Evolutionary conservation across 208 protist species (phyloP).

Genomic region (Leishmania arabica): DNA sequence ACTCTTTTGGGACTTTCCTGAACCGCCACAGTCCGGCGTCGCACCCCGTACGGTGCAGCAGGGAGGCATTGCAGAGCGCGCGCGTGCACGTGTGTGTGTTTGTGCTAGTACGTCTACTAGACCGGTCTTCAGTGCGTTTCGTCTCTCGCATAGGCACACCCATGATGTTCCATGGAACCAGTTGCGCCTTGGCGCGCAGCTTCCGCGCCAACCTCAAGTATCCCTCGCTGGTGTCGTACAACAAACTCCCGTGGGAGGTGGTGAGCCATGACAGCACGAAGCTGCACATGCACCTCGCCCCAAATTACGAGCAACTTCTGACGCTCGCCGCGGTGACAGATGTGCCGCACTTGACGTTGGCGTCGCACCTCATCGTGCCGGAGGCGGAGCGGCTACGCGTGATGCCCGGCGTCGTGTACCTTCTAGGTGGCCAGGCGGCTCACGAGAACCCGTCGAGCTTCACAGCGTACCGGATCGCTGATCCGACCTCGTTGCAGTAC

Average conservation of each 20-base stretch:
- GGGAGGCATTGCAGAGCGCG: background rate
- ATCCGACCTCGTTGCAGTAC: slow-evolving; percentile 75
- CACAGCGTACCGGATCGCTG: slow-evolving; percentile 52
- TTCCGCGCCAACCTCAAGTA: slow-evolving; percentile 85
- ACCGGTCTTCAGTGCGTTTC: background rate
- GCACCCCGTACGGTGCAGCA: background rate
- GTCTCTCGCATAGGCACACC: background rate
- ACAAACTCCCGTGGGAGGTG: slow-evolving; percentile 89
- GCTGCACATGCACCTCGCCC: slow-evolving; percentile 80
- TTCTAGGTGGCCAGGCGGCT: slow-evolving; percentile 34
- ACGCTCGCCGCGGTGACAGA: slow-evolving; percentile 53
- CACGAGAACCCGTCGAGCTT: slow-evolving; percentile 41
- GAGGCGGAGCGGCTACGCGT: slow-evolving; percentile 60
- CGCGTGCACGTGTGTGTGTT: background rate
- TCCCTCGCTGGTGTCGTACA: slow-evolving; percentile 87
- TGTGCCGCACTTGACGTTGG: slow-evolving; percentile 55
- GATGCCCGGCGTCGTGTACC: slow-evolving; percentile 78
- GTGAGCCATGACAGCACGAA: slow-evolving; percentile 70
- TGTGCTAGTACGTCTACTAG: background rate
- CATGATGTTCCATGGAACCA: slow-evolving; percentile 44
- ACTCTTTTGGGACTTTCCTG: background rate
- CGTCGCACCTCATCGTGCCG: slow-evolving; percentile 41
- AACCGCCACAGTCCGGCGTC: background rate
- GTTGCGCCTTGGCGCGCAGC: slow-evolving; percentile 32
- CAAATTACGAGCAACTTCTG: slow-evolving; percentile 86